Evolutionary conservation across 179 eudicot species (phyloP).

Genomic region (Actinidia chinensis): DNA sequence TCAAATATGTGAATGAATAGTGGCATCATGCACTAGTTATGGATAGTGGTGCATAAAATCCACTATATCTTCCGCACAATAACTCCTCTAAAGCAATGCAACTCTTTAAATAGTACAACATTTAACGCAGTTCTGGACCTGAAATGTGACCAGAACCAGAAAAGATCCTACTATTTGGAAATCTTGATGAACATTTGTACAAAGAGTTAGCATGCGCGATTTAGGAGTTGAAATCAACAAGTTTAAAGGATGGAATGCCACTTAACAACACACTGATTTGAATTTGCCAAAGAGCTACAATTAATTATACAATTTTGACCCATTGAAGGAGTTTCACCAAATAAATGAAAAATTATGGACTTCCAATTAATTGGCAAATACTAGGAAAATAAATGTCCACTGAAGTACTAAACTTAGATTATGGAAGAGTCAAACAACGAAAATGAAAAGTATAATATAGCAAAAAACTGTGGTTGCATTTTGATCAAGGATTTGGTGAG

Average conservation of each 20-base stretch:
- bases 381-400: neutral
- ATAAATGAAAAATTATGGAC: neutral
- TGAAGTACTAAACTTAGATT: neutral
- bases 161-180: no score
- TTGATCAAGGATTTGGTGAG: no score
- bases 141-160: neutral
- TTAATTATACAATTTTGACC: neutral
- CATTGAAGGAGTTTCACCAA: neutral
- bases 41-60: neutral
- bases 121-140: neutral
- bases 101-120: neutral
- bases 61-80: neutral
- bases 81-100: neutral
- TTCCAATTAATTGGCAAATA: neutral
- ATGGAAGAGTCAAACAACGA: neutral
- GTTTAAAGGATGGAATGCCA: neutral
- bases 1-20: neutral
- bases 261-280: neutral
- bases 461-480: neutral
- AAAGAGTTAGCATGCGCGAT: neutral
- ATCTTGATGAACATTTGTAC: no score
- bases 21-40: neutral
- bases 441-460: neutral
- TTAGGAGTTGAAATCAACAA: neutral
- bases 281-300: neutral